A percentile compares a stretch with the other conserved stretches of the same genome.
Conservation (phyloP, 805 yeast species). For the Candida rishiriensis region DNA sequence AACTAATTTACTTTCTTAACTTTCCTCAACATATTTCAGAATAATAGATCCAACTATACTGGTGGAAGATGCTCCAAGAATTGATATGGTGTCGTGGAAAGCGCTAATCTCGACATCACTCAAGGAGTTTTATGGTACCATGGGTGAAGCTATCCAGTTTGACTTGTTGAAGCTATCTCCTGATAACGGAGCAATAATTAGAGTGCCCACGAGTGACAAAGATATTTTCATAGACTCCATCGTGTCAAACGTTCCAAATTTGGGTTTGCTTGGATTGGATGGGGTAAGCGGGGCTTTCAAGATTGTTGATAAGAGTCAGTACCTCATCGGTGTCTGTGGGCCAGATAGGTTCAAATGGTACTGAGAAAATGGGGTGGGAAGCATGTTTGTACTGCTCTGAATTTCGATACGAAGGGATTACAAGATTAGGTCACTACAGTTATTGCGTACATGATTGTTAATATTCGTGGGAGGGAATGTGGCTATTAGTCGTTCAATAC, state of each 20-base stretch:
- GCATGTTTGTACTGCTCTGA: too few species aligned
- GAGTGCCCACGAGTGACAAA: conserved; percentile 22
- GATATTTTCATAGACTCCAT: conserved; percentile 15
- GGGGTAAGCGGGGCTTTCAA: conserved; percentile 6
- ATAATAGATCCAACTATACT: not conserved
- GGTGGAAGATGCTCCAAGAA: not conserved
- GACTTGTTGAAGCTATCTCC: conserved; percentile 17
- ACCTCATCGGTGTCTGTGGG: conserved; percentile 22
- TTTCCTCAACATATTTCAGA: not conserved
- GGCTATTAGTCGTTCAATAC: too few species aligned
- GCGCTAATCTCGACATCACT: conserved; percentile 17
- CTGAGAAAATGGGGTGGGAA: too few species aligned
- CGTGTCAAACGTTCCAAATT: conserved; percentile 8
- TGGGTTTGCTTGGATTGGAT: conserved; percentile 8
- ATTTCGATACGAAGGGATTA: too few species aligned
- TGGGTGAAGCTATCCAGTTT: conserved; percentile 25
- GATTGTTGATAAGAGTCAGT: conserved; percentile 16
- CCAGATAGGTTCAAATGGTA: conserved; percentile 21
- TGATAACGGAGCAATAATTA: conserved; percentile 11
- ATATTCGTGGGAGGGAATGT: too few species aligned
- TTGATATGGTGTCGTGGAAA: conserved; percentile 25
- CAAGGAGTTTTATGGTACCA: conserved; percentile 21
- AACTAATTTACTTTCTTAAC: not conserved
- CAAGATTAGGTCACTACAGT: too few species aligned
- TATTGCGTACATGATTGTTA: too few species aligned